Base-by-base conservation (phyloP, 1,139 yeast genomes). In the Pichia sp. region DNA sequence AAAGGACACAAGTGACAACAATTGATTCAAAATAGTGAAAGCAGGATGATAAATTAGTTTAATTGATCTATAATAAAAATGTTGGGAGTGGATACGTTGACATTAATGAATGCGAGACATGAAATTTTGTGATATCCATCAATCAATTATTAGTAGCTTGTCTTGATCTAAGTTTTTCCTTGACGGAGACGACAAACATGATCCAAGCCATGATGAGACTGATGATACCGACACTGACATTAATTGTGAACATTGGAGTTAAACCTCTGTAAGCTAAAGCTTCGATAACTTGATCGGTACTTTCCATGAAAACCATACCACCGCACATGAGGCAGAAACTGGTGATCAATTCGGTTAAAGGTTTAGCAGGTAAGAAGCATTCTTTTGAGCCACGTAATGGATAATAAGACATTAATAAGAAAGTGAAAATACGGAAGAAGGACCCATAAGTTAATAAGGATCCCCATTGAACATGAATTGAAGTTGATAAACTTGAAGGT, bases 391-490 rank as follows among this genome's bases (percentile, higher is more conserved):
- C 49, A 43, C 56, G 53, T 12, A 73, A 67, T 34, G 89, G 85
- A 39, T 73, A 67, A 40, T 83, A 65, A 58, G 75, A 73, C 63
- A 85, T 61, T 44, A 86, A 60, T 4, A 81, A 44, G 61, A 86
- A 86, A 0, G 97, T 86, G 30, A 80, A 48, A 19, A 85, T 68
- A 53, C 99, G 76, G 68, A 89, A 82, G 14, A 81, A 75, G 7
- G 96, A 84, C 2, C 89, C 98, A 54, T 79, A 75, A 17, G 90
- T 77, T 52, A 93, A 73, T 60, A 93, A 67, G 50, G 76, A 75
- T 6, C 99, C 99, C 99, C 99, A 93, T 69, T 89, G 97, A 45
- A 77, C 70, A 65, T 93, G 99, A 53, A 93, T 79, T 32, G 70
- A 72, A 1, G 98, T 88, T 2, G 96, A 82, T 31, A 85, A 75